Evolutionary conservation across 1,139 yeast species (phyloP).

Genomic region (Lodderomyces elongisporus): DNA sequence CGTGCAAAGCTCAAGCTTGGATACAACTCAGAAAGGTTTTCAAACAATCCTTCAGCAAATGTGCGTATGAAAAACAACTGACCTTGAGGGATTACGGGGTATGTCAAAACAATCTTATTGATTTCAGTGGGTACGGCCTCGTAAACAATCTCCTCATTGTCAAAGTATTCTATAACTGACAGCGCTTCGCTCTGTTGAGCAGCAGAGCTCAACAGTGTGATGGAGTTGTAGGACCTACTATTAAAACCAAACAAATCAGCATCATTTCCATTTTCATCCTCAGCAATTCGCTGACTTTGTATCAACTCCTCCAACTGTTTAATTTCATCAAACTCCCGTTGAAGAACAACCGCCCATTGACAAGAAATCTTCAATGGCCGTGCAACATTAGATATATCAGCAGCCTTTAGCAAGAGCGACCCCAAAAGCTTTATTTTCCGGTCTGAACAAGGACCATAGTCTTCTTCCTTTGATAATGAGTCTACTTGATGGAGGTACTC

Average conservation of each 20-base stretch:
- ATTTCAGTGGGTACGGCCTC: constrained; percentile 27
- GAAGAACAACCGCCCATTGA: constrained; percentile 79
- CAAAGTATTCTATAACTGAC: neutral
- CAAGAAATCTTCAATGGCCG: constrained; percentile 72
- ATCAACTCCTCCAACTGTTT: constrained; percentile 46
- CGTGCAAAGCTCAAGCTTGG: constrained; percentile 54
- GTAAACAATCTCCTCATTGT: constrained; percentile 22
- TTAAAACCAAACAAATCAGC: neutral
- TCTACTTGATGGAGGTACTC: constrained; percentile 56
- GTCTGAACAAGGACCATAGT: constrained; percentile 6
- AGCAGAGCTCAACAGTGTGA: neutral
- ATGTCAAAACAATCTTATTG: constrained; percentile 34
- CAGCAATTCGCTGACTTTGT: neutral
- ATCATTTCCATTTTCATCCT: neutral
- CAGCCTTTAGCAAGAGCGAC: constrained; percentile 78
- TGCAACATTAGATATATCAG: constrained; percentile 90
- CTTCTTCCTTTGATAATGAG: constrained; percentile 13
- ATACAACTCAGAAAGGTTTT: constrained; percentile 52
- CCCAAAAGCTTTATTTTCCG: constrained; percentile 46
- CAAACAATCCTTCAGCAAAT: constrained; percentile 74
- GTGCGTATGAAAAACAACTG: constrained; percentile 80
- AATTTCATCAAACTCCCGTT: constrained; percentile 74
- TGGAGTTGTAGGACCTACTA: neutral
- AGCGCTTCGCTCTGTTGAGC: neutral
- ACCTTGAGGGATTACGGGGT: constrained; percentile 45